A percentile compares a stretch with the other conserved stretches of the same genome.
Conservation (phyloP, 2,329 filamentous ascomycete species). For the Fusarium temperatum region DNA sequence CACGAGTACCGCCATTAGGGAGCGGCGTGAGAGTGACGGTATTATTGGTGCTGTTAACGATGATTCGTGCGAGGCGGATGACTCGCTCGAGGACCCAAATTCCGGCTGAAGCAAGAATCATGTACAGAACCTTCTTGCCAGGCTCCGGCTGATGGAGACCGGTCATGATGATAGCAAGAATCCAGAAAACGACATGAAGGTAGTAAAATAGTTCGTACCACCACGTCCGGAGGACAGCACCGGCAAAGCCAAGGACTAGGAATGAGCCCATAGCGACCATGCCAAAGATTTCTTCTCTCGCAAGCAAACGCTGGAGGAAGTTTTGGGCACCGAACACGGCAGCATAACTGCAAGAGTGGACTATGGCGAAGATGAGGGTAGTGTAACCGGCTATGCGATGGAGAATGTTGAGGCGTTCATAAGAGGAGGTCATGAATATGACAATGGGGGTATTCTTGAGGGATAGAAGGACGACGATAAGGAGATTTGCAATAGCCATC, state of each 20-base stretch:
- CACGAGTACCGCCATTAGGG: constrained; percentile 62
- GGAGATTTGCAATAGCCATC: constrained; percentile 56
- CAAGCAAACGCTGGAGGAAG: constrained; percentile 46
- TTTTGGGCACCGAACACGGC: constrained; percentile 49
- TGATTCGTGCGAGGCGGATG: constrained; percentile 55
- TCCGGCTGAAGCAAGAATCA: constrained; percentile 53
- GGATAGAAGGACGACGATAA: constrained; percentile 62
- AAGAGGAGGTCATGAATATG: constrained; percentile 62
- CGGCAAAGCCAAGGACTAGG: constrained; percentile 54
- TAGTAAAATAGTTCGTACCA: constrained; percentile 67
- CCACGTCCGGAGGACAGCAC: constrained; percentile 54
- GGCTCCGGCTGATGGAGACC: constrained; percentile 62
- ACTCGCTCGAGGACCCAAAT: constrained; percentile 63
- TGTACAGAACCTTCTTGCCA: constrained; percentile 52
- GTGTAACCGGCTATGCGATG: constrained; percentile 63
- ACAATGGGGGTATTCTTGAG: constrained; percentile 68
- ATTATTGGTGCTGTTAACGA: constrained; percentile 59
- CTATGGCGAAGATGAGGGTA: constrained; percentile 55
- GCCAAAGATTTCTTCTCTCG: constrained; percentile 55
- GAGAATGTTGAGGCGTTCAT: constrained; percentile 67
- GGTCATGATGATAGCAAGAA: constrained; percentile 57
- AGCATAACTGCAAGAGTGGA: constrained; percentile 58
- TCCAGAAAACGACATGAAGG: constrained; percentile 60
- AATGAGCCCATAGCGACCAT: constrained; percentile 59
- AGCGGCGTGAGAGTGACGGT: constrained; percentile 62